A percentile compares a stretch with the other conserved stretches of the same genome.
These are phyloP conservation scores for Bipolaris gigantea DNA, from an alignment of 2,329 filamentous ascomycete genomes.

Conservation along the genomic window DNA sequence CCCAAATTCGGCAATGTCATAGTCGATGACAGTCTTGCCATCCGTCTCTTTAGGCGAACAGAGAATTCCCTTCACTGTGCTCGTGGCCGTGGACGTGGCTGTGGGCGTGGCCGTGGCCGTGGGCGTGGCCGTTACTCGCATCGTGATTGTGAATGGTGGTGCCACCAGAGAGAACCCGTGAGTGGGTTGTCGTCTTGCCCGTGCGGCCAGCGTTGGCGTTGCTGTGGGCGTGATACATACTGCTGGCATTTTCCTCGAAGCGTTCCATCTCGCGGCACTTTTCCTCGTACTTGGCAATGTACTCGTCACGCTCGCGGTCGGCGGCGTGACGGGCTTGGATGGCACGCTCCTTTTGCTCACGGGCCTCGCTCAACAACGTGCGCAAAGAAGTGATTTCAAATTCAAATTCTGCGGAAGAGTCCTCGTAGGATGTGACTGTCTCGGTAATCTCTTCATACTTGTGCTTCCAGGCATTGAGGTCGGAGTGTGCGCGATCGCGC, in stretches of 20 bases:
- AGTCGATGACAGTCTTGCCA: too few species aligned
- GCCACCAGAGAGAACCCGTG: constrained; percentile 20
- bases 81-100: too few species aligned
- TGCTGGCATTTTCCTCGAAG: constrained; percentile 22
- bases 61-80: constrained; percentile 10
- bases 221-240: constrained; percentile 17
- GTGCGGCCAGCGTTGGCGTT: constrained; percentile 3
- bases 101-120: too few species aligned
- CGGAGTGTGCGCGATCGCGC: constrained; percentile 23
- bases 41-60: not conserved
- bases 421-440: constrained; percentile 26
- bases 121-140: not conserved
- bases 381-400: constrained; percentile 29
- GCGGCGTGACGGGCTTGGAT: constrained; percentile 25
- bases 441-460: constrained; percentile 30
- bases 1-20: not conserved
- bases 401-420: constrained; percentile 25
- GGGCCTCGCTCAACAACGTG: constrained; percentile 24
- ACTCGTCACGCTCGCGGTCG: constrained; percentile 30
- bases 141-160: constrained; percentile 23
- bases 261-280: constrained; percentile 31
- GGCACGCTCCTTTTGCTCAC: constrained; percentile 30
- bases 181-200: constrained; percentile 5
- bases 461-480: constrained; percentile 26
- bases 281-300: constrained; percentile 27